Conservation (phyloP, 202 grass and related monocot genomes). For the Bolboschoenoplectus hybrid region DNA sequence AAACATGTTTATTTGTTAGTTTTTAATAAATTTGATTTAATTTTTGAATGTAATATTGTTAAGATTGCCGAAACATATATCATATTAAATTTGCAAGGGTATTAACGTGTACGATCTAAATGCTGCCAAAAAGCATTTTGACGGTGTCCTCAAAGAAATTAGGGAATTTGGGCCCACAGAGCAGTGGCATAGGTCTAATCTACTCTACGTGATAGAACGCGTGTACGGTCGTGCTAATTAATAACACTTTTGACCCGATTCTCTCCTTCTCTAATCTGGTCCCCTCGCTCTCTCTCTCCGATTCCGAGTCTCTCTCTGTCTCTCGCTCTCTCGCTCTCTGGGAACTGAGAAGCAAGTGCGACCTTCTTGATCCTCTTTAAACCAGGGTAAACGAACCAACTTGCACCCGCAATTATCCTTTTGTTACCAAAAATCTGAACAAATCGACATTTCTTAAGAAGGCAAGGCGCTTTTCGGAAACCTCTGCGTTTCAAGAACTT, state of each 20-base stretch:
- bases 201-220: too few species aligned
- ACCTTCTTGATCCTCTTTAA: neutral
- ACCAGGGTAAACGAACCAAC: neutral
- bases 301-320: neutral
- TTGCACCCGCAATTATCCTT: neutral
- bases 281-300: neutral
- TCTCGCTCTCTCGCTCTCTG: neutral
- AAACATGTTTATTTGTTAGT: too few species aligned
- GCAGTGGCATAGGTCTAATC: too few species aligned
- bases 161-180: too few species aligned
- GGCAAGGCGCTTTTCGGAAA: neutral
- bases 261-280: neutral
- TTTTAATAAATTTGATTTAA: too few species aligned
- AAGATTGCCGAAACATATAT: too few species aligned
- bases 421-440: neutral
- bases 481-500: constrained; percentile 5
- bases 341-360: constrained; percentile 5
- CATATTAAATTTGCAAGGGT: too few species aligned
- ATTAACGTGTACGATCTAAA: too few species aligned
- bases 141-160: too few species aligned
- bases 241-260: constrained; percentile 14
- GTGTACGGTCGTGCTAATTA: too few species aligned
- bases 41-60: too few species aligned
- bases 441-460: neutral
- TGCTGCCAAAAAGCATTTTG: too few species aligned